Conservation (phyloP, 768 basidiomycete species). For the Kwoniella sp. region DNA sequence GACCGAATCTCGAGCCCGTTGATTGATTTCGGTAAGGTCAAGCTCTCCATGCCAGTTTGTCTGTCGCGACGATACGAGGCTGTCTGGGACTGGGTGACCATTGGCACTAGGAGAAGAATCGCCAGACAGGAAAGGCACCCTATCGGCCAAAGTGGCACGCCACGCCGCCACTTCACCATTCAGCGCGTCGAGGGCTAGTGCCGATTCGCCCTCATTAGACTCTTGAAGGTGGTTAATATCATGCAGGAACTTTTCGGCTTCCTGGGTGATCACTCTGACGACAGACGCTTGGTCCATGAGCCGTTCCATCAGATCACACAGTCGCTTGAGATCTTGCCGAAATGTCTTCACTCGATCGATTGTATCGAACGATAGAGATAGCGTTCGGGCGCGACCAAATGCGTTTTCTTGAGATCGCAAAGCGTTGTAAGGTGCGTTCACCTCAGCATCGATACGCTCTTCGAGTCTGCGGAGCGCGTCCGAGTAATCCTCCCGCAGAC, state of each 20-base stretch:
- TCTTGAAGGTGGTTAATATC: neutral
- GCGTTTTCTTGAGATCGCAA: neutral
- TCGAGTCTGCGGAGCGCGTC: neutral
- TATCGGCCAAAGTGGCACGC: neutral
- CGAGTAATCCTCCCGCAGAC: neutral
- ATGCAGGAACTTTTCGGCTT: neutral
- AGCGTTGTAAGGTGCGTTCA: neutral
- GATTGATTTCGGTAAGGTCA: neutral
- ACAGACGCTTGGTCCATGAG: neutral
- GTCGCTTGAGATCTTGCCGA: neutral
- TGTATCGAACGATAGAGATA: neutral
- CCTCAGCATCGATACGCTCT: neutral
- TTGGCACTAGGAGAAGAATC: neutral
- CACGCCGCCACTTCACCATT: neutral
- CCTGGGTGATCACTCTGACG: neutral
- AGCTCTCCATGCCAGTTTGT: too few relatives aligned
- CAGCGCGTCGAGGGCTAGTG: neutral
- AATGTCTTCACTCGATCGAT: neutral
- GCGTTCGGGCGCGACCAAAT: neutral
- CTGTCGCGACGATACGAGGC: too few relatives aligned
- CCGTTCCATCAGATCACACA: neutral
- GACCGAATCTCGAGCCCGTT: slow-evolving; percentile 7
- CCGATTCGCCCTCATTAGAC: neutral
- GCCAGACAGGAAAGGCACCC: slow-evolving; percentile 5
- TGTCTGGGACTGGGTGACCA: too few relatives aligned